These are phyloP conservation scores for Flaveria trinervia DNA, from an alignment of 129 eudicot species.

Conservation along the genomic window DNA sequence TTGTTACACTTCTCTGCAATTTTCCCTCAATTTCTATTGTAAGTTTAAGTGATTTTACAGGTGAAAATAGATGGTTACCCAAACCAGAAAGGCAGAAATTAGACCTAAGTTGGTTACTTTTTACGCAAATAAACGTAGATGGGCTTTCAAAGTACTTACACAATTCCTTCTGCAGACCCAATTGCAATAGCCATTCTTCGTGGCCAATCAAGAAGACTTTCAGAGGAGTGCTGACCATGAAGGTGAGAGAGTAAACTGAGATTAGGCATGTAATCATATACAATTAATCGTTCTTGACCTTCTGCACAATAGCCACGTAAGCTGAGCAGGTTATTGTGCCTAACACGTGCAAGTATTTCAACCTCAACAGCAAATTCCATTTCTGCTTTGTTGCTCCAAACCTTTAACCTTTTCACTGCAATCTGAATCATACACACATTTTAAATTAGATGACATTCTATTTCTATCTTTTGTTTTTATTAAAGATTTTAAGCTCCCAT, in stretches of 20 bases:
- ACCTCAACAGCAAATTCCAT: conserved; percentile 91
- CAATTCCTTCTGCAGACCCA: conserved; percentile 95
- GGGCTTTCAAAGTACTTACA: conserved; percentile 40
- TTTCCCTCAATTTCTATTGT: not conserved
- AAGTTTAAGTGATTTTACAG: not conserved
- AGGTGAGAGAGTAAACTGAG: conserved; percentile 87
- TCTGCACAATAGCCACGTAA: conserved; percentile 94
- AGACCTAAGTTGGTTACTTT: not conserved
- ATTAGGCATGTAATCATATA: conserved; percentile 53
- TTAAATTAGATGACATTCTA: not conserved
- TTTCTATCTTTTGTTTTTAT: not conserved
- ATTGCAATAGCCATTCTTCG: conserved; percentile 81
- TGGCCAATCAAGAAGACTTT: conserved; percentile 85
- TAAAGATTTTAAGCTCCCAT: not conserved
- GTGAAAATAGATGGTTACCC: not conserved
- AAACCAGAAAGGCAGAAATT: conserved; percentile 1
- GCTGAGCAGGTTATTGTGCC: conserved; percentile 82
- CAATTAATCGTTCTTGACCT: conserved; percentile 82
- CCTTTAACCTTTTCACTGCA: conserved; percentile 87
- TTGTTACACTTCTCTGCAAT: not conserved
- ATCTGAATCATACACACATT: conserved; percentile 53
- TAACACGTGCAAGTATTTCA: conserved; percentile 82
- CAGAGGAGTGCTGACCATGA: conserved; percentile 82
- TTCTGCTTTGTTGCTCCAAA: conserved; percentile 92
- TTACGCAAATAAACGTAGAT: not conserved